Conservation (phyloP, 176 grass and related monocot genomes). For the Olyra latifolia region DNA sequence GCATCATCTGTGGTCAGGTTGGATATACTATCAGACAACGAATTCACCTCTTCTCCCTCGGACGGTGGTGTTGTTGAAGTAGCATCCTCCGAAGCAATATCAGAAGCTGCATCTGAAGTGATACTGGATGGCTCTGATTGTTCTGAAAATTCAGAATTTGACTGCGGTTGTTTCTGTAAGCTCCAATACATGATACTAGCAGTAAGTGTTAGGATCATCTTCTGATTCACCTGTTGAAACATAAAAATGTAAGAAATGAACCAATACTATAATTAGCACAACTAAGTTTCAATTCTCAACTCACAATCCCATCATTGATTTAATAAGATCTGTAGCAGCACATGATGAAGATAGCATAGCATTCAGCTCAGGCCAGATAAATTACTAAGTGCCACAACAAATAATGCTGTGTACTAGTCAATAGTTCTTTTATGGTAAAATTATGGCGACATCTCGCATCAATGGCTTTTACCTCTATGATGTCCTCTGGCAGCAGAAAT, state of each 20-base stretch:
- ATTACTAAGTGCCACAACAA: neutral
- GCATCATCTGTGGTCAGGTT: constrained; percentile 58
- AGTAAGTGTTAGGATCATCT: constrained; percentile 95
- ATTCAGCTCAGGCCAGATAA: constrained; percentile 3
- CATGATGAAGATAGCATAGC: neutral
- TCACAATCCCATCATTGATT: neutral
- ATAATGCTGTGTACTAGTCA: neutral
- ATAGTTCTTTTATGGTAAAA: neutral
- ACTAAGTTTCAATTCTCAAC: neutral
- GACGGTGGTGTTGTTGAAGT: constrained; percentile 65
- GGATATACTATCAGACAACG: constrained; percentile 46
- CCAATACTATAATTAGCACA: neutral
- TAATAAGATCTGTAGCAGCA: neutral
- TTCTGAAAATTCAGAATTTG: constrained; percentile 45
- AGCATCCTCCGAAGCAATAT: constrained; percentile 69
- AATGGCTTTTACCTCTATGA: constrained; percentile 77
- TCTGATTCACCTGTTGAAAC: constrained; percentile 87
- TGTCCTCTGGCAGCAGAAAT: constrained; percentile 96
- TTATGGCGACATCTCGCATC: neutral
- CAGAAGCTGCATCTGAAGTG: constrained; percentile 61
- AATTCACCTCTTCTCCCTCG: constrained; percentile 68
- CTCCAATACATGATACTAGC: constrained; percentile 98
- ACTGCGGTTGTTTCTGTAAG: constrained; percentile 63
- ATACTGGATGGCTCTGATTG: constrained; percentile 60
- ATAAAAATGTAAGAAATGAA: constrained; percentile 15